Conservation (phyloP, 202 grass and related monocot genomes). For the Musa balbisiana region DNA sequence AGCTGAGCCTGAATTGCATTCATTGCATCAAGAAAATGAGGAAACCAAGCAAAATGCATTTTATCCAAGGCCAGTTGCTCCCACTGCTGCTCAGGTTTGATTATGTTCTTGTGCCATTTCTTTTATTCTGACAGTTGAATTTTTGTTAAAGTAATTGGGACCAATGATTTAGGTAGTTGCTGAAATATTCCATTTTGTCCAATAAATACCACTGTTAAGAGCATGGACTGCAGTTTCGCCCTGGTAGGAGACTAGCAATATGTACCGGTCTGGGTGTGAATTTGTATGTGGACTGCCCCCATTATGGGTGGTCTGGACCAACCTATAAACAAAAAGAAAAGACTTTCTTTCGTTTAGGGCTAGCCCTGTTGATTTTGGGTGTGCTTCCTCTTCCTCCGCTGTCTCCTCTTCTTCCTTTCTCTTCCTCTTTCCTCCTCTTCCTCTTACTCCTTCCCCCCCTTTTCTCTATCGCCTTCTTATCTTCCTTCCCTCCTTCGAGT, state of each 20-base stretch:
- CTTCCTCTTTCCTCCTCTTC: too few relatives aligned
- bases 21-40: constrained; percentile 66
- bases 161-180: not conserved
- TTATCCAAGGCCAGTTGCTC: constrained; percentile 94
- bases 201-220: not conserved
- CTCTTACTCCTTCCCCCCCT: too few relatives aligned
- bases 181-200: not conserved
- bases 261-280: not conserved
- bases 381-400: too few relatives aligned
- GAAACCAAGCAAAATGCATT: constrained; percentile 70
- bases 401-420: too few relatives aligned
- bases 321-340: too few relatives aligned
- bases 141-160: constrained; percentile 2
- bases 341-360: too few relatives aligned
- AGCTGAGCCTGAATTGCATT: constrained; percentile 62
- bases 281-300: not conserved
- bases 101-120: constrained; percentile 19
- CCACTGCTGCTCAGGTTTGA: constrained; percentile 86
- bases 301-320: not conserved
- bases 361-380: too few relatives aligned
- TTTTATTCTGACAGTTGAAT: constrained; percentile 14
- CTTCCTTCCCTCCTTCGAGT: too few relatives aligned
- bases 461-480: too few relatives aligned
- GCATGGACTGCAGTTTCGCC: too few relatives aligned
- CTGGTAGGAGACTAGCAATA: too few relatives aligned